Conservation (phyloP, 768 basidiomycete species). For the Suillus subalutaceus region DNA sequence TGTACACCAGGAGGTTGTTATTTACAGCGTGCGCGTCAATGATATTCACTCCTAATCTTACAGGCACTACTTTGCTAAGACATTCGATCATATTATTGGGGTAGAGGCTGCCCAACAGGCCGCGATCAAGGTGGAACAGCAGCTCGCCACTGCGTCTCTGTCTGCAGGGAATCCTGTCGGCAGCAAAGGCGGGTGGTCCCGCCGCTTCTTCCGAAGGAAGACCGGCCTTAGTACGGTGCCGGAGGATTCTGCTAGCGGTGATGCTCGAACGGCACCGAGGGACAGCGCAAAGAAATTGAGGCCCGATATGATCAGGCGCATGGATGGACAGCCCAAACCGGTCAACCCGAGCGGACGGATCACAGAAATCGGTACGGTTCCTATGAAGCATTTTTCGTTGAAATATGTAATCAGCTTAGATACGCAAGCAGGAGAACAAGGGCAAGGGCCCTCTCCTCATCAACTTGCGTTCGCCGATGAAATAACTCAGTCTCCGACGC, state of each 20-base stretch:
- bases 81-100: slow-evolving; percentile 62
- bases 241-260: slow-evolving; percentile 24
- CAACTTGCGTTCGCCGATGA: slow-evolving; percentile 1
- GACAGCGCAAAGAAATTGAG: slow-evolving; percentile 41
- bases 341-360: slow-evolving; percentile 79
- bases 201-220: slow-evolving; percentile 33
- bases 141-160: slow-evolving; percentile 21
- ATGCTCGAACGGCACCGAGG: slow-evolving; percentile 19
- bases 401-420: slow-evolving; percentile 14
- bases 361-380: slow-evolving; percentile 44
- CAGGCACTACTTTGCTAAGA: slow-evolving; percentile 72
- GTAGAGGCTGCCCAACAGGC: slow-evolving; percentile 40
- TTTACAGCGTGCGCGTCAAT: not conserved
- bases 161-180: slow-evolving; percentile 12
- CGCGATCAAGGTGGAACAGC: slow-evolving; percentile 21
- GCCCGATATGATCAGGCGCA: slow-evolving; percentile 78
- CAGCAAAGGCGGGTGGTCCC: slow-evolving; percentile 23
- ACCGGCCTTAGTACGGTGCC: slow-evolving; percentile 27
- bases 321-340: slow-evolving; percentile 67
- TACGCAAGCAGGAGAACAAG: not conserved
- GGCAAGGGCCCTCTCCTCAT: slow-evolving; percentile 11
- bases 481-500: slow-evolving; percentile 9
- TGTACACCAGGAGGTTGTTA: slow-evolving; percentile 70
- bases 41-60: slow-evolving; percentile 5
- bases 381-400: slow-evolving; percentile 22